Conservation (phyloP, 2,329 filamentous ascomycete genomes). For the Phaeoacremonium minimum region DNA sequence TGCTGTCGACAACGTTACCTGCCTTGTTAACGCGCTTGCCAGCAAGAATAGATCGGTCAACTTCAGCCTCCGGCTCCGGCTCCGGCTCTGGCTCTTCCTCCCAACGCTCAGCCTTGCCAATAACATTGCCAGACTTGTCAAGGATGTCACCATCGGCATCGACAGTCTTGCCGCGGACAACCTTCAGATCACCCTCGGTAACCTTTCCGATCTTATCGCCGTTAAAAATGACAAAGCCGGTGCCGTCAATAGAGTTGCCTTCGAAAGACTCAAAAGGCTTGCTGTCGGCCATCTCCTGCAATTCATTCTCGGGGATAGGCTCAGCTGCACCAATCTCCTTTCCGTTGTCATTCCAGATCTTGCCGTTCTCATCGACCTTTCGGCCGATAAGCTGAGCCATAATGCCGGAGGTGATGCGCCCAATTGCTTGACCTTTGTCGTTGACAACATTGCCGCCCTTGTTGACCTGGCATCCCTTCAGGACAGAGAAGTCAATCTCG, state of each 20-base stretch:
- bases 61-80: constrained; percentile 42
- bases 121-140: constrained; percentile 61
- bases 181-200: constrained; percentile 59
- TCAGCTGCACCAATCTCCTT: constrained; percentile 65
- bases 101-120: constrained; percentile 66
- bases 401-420: constrained; percentile 60
- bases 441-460: constrained; percentile 55
- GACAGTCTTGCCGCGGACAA: constrained; percentile 60
- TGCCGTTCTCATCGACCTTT: constrained; percentile 60
- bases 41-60: constrained; percentile 58
- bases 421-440: constrained; percentile 49
- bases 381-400: constrained; percentile 60
- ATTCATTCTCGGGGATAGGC: constrained; percentile 53
- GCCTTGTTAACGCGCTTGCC: constrained; percentile 71
- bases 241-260: constrained; percentile 45
- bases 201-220: constrained; percentile 56
- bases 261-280: constrained; percentile 57
- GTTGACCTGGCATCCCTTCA: constrained; percentile 53
- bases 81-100: constrained; percentile 40
- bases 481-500: constrained; percentile 38
- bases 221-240: constrained; percentile 48
- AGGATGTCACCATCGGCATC: constrained; percentile 67
- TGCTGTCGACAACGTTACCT: constrained; percentile 54
- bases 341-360: constrained; percentile 68
- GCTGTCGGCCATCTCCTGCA: constrained; percentile 38